Base-by-base conservation (phyloP, 371 early-diverging fungal species). In the Mortierella polycephala region DNA sequence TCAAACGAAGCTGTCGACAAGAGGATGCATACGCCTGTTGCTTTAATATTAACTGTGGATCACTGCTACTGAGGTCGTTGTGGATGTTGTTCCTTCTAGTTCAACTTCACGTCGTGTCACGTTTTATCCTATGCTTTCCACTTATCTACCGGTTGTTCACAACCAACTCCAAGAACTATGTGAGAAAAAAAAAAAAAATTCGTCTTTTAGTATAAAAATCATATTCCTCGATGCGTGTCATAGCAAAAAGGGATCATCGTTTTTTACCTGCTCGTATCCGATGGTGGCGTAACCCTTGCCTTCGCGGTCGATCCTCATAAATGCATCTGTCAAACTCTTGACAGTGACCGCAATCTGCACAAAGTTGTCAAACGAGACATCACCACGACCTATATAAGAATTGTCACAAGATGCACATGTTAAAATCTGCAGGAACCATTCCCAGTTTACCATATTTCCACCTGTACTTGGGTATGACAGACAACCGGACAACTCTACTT, bases 271-370 rank as follows among this genome's bases (percentile, higher is more conserved):
- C 55, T 90, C 88, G 58, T 88, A 90, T 73, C 82, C 84, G 57
- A 91, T 84, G 51, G 83, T 80, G 59, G 86, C 85, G 85, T 86
- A 87, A 18, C 91, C 91, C 63, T 85, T 85, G 57, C 82, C 76
- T 66, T 89, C 85, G 21, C 81, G 83, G 57, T 91, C 92, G 55
- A 85, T 77, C 44, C 86, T 80, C 61, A 83, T 79, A 82, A 92
- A 92, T 14, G 89, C 67, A n/a, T 89, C 90, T 4, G 91, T 88
- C 71, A 91, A 81, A 21, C 83, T 84, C 81, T 89, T 90, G 71
- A 92, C 82, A 47, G 89, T 90, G 50, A 92, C 92, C 59, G 92
- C 90, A 47, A 83, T 74, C 74, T 87, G 87, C 54, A 92, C 89
- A 74, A 92, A 92, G 80, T 86, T 84, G 71, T 90, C 91, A 71